Evolutionary conservation across 805 yeast species (phyloP).

Genomic region (Isabelozyma rhagii): DNA sequence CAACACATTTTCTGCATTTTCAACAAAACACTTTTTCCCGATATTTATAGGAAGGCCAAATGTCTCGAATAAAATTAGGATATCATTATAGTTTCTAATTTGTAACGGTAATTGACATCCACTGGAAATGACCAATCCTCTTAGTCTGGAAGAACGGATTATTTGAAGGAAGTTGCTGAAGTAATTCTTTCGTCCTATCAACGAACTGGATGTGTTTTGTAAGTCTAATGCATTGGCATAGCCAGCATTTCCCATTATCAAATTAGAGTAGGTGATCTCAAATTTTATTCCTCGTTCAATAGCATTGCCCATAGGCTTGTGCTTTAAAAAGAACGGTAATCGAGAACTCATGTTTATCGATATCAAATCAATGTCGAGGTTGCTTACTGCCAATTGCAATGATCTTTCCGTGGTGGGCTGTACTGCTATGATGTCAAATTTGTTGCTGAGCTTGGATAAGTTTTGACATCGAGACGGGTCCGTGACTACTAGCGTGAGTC

Average conservation of each 20-base stretch:
- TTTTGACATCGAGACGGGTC: conserved; percentile 77
- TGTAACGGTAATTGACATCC: conserved; percentile 62
- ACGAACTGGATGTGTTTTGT: conserved; percentile 13
- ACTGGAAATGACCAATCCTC: conserved; percentile 76
- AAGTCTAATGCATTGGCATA: conserved; percentile 15
- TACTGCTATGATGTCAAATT: conserved; percentile 79
- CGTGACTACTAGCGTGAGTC: conserved; percentile 73
- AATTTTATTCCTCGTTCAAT: conserved; percentile 77
- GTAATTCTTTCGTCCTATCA: conserved; percentile 54
- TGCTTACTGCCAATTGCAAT: conserved; percentile 67
- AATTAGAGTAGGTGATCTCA: conserved; percentile 68
- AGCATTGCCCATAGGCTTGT: conserved; percentile 81
- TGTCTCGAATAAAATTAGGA: conserved; percentile 59
- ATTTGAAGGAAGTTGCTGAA: conserved; percentile 72
- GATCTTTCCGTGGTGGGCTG: conserved; percentile 80
- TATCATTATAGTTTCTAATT: conserved; percentile 66
- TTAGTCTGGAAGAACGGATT: conserved; percentile 73
- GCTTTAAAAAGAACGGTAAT: conserved; percentile 75
- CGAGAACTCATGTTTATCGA: conserved; percentile 65
- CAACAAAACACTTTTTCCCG: conserved; percentile 56
- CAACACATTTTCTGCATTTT: conserved; percentile 60
- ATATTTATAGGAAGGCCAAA: conserved; percentile 69
- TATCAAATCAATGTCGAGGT: conserved; percentile 77
- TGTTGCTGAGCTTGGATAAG: conserved; percentile 41
- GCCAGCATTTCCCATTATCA: conserved; percentile 41